A percentile compares a stretch with the other conserved stretches of the same genome.
These are phyloP conservation scores for Lentinus tigrinus DNA, from an alignment of 768 basidiomycete species.

Conservation along the genomic window DNA sequence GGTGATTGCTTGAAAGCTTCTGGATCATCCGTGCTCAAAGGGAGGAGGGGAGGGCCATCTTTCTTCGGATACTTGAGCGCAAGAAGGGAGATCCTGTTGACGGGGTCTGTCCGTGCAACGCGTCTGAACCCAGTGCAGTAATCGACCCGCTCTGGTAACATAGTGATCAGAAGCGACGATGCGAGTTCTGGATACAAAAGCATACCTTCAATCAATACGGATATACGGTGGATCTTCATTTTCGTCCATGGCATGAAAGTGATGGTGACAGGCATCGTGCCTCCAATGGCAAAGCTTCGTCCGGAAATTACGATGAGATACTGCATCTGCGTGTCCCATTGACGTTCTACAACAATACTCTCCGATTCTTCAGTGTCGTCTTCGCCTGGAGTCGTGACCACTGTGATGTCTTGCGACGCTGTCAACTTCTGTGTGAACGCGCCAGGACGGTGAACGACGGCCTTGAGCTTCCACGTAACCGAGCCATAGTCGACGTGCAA, in stretches of 20 bases:
- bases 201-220: constrained; percentile 79
- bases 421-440: constrained; percentile 71
- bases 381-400: constrained; percentile 75
- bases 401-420: constrained; percentile 66
- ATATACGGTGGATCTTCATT: constrained; percentile 74
- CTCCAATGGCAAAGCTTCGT: constrained; percentile 80
- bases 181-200: not conserved
- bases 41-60: constrained; percentile 64
- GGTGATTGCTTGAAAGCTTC: constrained; percentile 69
- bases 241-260: constrained; percentile 84
- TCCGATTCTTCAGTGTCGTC: constrained; percentile 84
- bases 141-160: constrained; percentile 71
- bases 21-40: constrained; percentile 68
- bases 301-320: constrained; percentile 76
- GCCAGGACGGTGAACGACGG: constrained; percentile 81
- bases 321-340: constrained; percentile 88
- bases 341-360: constrained; percentile 79
- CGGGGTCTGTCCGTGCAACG: constrained; percentile 67
- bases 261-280: constrained; percentile 74
- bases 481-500: constrained; percentile 73
- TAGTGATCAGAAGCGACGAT: not conserved
- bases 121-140: constrained; percentile 72
- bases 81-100: constrained; percentile 60
- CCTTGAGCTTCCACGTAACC: constrained; percentile 78
- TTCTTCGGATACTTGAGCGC: constrained; percentile 57